Evolutionary conservation across 331 rosid genomes (phyloP), one percentile per base, ranked within the genome.

Genomic region (Phaseolus coccineus): DNA sequence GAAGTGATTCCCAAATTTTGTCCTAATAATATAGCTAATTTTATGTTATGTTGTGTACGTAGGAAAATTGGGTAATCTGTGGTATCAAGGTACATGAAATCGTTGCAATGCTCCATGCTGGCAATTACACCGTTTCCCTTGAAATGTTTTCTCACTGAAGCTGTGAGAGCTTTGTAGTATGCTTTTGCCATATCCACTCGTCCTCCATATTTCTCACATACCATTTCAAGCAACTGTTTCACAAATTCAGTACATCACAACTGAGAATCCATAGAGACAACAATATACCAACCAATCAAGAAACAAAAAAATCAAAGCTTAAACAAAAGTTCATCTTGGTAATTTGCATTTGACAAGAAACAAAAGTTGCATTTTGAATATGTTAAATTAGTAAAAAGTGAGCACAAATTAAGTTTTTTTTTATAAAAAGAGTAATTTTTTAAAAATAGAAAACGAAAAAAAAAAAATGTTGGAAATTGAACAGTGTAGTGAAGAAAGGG

Each of bases 51-150:
- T 59, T 64, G 65, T 33, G 52, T 13, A 30, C 12, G 4, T 62
- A 6, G 6, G 61, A 31, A 19, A 44, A 55, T 30, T 42, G 28
- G 12, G 33, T 31, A 27, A 44, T 30, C 0, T 10, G 58, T 46
- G 48, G 6, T 25, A 40, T 3, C 4, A 22, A 59, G 44, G 27
- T 7, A 5, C n/a, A 95, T 95, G 84, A 92, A 95, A 78, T 95
- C 99, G 50, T 95, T 95, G 82, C 98, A 91, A 48, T 95, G 98
- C 79, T 95, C 97, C 98, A 95, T 95, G 83, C 98, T 95, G 1
- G 98, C 98, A 68, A 95, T 95, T 3, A 92, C 98, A 8, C 98
- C 98, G 6, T 92, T 92, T 50, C 98, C 98, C 25, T 89, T 84
- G 86, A 95, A 95, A 69, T 95, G 96, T 81, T 87, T 92, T 51